A percentile compares a stretch with the other conserved stretches of the same genome.
These are phyloP conservation scores for Antitrichia curtipendula DNA, from an alignment of 225 moss, liverwort and hornwort species.

Conservation along the genomic window DNA sequence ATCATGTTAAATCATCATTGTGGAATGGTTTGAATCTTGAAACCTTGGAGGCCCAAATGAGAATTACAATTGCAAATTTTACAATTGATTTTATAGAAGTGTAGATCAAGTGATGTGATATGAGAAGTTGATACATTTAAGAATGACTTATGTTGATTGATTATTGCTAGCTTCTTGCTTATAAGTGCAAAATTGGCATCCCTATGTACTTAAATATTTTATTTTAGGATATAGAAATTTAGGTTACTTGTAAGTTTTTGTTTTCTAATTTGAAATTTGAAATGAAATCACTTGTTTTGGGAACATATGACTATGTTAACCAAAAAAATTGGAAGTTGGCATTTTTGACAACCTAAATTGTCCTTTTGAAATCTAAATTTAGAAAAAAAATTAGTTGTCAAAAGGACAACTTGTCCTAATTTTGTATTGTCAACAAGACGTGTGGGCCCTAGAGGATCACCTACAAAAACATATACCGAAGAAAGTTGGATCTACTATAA, in stretches of 20 bases:
- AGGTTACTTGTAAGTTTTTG: background rate
- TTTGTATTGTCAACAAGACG: too few species aligned
- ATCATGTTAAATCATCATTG: background rate
- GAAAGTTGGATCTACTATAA: too few species aligned
- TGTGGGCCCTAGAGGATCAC: too few species aligned
- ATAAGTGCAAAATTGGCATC: background rate
- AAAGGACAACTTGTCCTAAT: too few species aligned
- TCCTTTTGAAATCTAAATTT: background rate
- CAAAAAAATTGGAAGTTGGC: background rate
- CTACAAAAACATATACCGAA: too few species aligned
- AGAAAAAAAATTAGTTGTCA: background rate
- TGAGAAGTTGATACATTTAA: background rate
- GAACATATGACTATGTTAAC: background rate
- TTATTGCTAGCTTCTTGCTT: background rate
- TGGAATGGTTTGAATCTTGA: accelerated
- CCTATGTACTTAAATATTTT: background rate
- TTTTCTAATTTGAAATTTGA: background rate
- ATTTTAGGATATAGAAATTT: background rate
- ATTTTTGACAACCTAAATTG: background rate
- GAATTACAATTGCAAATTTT: too few species aligned
- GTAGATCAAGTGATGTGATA: too few species aligned
- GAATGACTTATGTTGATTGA: background rate
- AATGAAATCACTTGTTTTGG: background rate
- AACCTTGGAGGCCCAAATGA: background rate
- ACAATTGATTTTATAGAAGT: too few species aligned